Evolutionary conservation across 305 asterid genomes (phyloP).

Genomic region (Fraxinus velutina): DNA sequence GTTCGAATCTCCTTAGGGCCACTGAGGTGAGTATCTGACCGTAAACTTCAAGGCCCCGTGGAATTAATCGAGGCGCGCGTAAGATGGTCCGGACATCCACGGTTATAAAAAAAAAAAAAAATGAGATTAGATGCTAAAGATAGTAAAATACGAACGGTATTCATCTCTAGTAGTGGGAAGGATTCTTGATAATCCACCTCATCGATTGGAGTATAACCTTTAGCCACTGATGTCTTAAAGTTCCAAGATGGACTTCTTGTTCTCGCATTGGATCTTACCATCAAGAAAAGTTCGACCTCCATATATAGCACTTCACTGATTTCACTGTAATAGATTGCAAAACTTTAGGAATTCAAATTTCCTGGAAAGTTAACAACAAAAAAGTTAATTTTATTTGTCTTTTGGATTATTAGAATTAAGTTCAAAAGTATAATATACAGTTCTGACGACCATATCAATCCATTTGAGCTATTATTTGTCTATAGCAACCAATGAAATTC

Average conservation of each 20-base stretch:
- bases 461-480: neutral
- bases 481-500: neutral
- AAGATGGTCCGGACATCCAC: too few relatives aligned
- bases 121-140: neutral
- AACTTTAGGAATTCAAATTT: neutral
- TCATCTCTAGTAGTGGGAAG: neutral
- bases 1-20: too few relatives aligned
- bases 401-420: neutral
- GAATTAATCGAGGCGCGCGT: too few relatives aligned
- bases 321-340: neutral
- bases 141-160: neutral
- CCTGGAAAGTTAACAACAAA: neutral
- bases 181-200: neutral
- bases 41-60: too few relatives aligned
- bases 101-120: too few relatives aligned
- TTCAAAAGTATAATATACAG: neutral
- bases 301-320: neutral
- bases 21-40: too few relatives aligned
- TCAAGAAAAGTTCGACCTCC: neutral
- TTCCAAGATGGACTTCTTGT: neutral
- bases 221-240: neutral
- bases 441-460: neutral
- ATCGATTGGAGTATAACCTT: neutral
- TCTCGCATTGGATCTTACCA: neutral
- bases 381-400: neutral